phyloP scores from a whole-genome alignment of 148 eudicot species.

The Chenopodium album region DNA sequence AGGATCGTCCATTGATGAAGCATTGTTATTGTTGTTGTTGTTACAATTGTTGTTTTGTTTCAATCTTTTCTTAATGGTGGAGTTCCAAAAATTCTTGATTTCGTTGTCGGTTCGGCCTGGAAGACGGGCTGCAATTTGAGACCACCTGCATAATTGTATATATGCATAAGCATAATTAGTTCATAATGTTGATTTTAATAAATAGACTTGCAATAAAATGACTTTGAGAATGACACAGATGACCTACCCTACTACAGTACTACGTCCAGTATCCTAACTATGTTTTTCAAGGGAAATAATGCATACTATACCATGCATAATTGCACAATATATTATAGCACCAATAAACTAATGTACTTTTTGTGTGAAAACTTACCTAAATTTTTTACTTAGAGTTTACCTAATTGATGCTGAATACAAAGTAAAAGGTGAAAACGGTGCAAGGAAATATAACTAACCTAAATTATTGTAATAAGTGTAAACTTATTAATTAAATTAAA shows the following conservation, averaged over 20 bases:
- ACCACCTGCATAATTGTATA: conserved; percentile 53
- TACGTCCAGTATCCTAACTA: background rate
- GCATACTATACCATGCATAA: background rate
- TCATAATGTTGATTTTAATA: background rate
- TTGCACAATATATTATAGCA: no score
- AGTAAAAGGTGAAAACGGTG: no score
- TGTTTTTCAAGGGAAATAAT: background rate
- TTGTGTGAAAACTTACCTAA: no score
- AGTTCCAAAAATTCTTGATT: conserved; percentile 89
- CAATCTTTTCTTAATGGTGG: conserved; percentile 77
- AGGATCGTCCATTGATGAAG: conserved; percentile 27
- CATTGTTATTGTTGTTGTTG: conserved; percentile 69
- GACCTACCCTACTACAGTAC: background rate
- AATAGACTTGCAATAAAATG: background rate
- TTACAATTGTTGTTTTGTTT: conserved; percentile 51
- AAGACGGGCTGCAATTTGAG: conserved; percentile 78
- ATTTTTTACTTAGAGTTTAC: no score
- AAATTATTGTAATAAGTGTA: no score
- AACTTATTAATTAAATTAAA: no score
- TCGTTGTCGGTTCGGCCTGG: conserved; percentile 92
- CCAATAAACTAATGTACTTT: no score
- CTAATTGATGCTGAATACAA: no score
- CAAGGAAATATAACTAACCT: no score
- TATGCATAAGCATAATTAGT: no score
- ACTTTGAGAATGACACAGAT: background rate